A percentile compares a stretch with the other conserved stretches of the same genome.
Evolutionary conservation across 306 rosid genomes (phyloP).

Genomic region (Lupinus albus): DNA sequence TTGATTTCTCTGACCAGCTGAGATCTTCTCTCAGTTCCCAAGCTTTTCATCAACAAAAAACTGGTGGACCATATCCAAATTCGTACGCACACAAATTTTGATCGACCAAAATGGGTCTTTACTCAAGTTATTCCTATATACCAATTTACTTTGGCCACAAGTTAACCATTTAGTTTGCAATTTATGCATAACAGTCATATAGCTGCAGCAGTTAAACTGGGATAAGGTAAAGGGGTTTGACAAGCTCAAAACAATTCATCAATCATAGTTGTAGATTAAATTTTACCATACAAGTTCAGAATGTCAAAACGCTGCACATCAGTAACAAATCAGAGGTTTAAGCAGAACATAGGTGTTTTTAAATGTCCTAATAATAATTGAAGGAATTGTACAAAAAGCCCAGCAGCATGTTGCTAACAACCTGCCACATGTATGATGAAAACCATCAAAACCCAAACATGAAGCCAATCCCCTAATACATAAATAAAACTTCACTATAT

Average conservation of each 20-base stretch:
- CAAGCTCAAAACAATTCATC: conserved; percentile 23
- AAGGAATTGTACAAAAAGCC: conserved; percentile 34
- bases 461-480: neutral
- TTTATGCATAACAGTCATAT: neutral
- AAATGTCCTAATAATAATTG: conserved; percentile 25
- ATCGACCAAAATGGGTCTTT: too few relatives aligned
- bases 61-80: too few relatives aligned
- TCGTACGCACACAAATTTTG: too few relatives aligned
- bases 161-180: neutral
- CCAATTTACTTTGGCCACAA: neutral
- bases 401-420: conserved; percentile 31
- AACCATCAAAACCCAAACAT: conserved; percentile 26
- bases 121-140: too few relatives aligned
- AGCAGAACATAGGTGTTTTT: conserved; percentile 34
- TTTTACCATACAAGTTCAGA: conserved; percentile 13
- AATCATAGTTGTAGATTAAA: neutral
- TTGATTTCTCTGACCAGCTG: too few relatives aligned
- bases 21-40: too few relatives aligned
- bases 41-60: too few relatives aligned
- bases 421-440: conserved; percentile 41
- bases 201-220: conserved; percentile 1
- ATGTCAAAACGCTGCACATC: conserved; percentile 13
- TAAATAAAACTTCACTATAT: neutral
- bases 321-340: conserved; percentile 5
- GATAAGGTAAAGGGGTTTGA: neutral